A percentile compares a stretch with the other conserved stretches of the same genome.
Evolutionary conservation across 2,329 filamentous ascomycete species (phyloP).

Genomic region (Paradendryphiella salina): DNA sequence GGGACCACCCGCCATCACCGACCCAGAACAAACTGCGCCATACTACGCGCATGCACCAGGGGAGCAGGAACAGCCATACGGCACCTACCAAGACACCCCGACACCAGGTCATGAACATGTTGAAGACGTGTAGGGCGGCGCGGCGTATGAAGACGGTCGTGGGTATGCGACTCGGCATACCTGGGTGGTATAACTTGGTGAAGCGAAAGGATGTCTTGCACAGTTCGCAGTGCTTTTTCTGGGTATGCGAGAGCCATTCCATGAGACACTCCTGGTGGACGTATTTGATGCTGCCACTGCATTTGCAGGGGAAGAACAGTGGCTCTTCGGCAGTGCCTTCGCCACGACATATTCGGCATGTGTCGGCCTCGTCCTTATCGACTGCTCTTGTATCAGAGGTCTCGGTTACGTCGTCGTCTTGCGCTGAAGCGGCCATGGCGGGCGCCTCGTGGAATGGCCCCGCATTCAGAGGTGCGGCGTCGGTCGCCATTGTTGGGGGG

Average conservation of each 20-base stretch:
- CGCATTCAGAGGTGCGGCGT: slow-evolving; percentile 19
- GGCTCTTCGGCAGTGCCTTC: slow-evolving; percentile 82
- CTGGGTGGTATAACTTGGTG: slow-evolving; percentile 92
- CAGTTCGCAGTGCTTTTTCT: slow-evolving; percentile 99
- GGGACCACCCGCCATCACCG: slow-evolving; percentile 72
- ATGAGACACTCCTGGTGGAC: slow-evolving; percentile 98
- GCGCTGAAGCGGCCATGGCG: neutral
- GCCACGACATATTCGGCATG: slow-evolving; percentile 95
- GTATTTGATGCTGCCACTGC: slow-evolving; percentile 97
- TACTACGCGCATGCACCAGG: slow-evolving; percentile 85
- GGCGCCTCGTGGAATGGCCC: slow-evolving; percentile 19
- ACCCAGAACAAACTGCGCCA: slow-evolving; percentile 97
- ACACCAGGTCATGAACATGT: slow-evolving; percentile 75
- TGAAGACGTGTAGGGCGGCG: slow-evolving; percentile 71
- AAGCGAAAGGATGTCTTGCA: slow-evolving; percentile 99
- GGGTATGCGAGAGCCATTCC: slow-evolving; percentile 97
- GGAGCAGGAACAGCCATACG: slow-evolving; percentile 88
- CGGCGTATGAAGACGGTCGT: slow-evolving; percentile 78
- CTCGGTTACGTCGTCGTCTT: neutral
- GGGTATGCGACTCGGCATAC: slow-evolving; percentile 87
- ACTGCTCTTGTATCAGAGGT: slow-evolving; percentile 47
- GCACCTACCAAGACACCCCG: slow-evolving; percentile 76
- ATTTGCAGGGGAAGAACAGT: slow-evolving; percentile 97
- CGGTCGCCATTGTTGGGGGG: slow-evolving; percentile 30
- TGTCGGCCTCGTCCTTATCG: slow-evolving; percentile 65